These are phyloP conservation scores for Zychaea mexicana DNA, from an alignment of 371 early-diverging fungal genomes.

Conservation along the genomic window DNA sequence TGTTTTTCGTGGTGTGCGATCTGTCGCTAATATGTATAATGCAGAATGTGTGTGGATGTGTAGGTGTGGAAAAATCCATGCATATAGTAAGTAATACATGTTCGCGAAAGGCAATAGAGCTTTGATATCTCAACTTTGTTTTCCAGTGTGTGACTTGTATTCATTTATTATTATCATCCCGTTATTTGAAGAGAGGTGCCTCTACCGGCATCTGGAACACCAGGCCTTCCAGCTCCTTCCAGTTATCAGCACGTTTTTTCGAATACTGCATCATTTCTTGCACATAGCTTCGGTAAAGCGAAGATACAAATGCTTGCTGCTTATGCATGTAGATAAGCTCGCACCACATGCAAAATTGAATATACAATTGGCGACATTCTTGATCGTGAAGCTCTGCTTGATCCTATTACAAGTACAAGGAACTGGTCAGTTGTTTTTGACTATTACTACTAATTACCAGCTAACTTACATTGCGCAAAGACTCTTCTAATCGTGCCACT, in stretches of 20 bases:
- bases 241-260: constrained; percentile 54
- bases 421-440: too few species aligned
- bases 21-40: too few species aligned
- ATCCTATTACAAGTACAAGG: constrained; percentile 86
- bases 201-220: constrained; percentile 50
- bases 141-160: too few species aligned
- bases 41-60: too few species aligned
- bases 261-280: constrained; percentile 60
- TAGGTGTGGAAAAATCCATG: too few species aligned
- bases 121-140: too few species aligned
- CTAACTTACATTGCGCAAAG: constrained; percentile 34
- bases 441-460: too few species aligned
- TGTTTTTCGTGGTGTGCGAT: too few species aligned
- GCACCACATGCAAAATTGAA: constrained; percentile 44
- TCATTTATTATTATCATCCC: background rate
- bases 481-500: constrained; percentile 36
- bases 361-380: constrained; percentile 34
- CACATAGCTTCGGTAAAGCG: constrained; percentile 66
- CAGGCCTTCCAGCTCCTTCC: constrained; percentile 60
- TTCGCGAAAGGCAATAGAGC: too few species aligned
- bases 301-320: constrained; percentile 57
- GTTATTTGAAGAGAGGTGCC: constrained; percentile 41
- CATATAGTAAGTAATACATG: too few species aligned
- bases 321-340: constrained; percentile 52
- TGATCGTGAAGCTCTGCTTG: constrained; percentile 84